Base-by-base conservation (phyloP, 352 stramenopile genomes). In the Globisporangium parvum region DNA sequence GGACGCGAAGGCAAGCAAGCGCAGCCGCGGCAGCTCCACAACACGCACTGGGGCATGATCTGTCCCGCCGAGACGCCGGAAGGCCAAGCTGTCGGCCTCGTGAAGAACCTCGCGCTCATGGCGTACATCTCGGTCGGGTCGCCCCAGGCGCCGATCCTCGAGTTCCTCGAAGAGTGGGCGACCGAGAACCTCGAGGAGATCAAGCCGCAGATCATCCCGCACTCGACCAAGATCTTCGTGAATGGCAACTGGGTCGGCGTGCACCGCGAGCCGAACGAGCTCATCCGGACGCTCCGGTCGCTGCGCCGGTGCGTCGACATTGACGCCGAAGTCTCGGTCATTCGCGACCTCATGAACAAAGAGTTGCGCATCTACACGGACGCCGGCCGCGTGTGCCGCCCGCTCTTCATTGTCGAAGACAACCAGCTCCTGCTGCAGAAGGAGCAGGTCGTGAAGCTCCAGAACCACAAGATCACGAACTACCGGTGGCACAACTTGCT, bases 21-120 rank as follows among this genome's bases (percentile, higher is more conserved):
- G 17, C 98, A 99, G 73, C 98, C 98, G 53, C 95, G 98, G 67
- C 96, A 99, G 76, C 77, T 99, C 28, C 98, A 99, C 80, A 99
- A 99, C 73, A 99, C 97, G 54, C 98, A 99, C 75, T 99, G 97
- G 97, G 98, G 98, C 44, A 99, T 99, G 95, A 98, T 99, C 40
- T 99, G 98, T 84, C 86, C 84, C 0, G 93, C 92, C 35, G 94
- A 99, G 68, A 98, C 96, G 6, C 96, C 96, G 4, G 96, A 99
- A 70, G 96, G 95, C 35, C 91, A 98, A 61, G 93, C 95, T 50
- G 86, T 97, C 51, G 94, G 95, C 56, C 83, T 98, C 17, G 94
- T 98, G 41, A 98, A 98, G 81, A 99, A 99, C 76, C 73, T 99
- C 60, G 96, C 97, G 9, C 73, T 99, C 42, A 99, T 99, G 97